These are phyloP conservation scores for Boechera retrofracta DNA, from an alignment of 345 rosid species.

Conservation along the genomic window DNA sequence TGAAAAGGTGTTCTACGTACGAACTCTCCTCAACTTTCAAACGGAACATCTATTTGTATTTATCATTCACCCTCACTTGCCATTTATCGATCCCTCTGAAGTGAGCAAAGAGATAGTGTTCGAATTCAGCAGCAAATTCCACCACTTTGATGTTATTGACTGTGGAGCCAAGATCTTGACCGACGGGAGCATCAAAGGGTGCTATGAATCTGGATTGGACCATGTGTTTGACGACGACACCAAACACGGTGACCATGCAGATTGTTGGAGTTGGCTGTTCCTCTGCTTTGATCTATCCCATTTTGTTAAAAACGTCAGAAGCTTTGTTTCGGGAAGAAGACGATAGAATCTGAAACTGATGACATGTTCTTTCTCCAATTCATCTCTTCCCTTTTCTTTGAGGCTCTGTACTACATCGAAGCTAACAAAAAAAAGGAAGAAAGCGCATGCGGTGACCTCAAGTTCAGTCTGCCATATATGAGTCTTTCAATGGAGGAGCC, in stretches of 20 bases:
- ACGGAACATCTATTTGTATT: slow-evolving; percentile 12
- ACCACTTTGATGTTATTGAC: neutral
- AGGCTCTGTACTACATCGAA: neutral
- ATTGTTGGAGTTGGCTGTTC: slow-evolving; percentile 25
- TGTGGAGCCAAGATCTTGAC: slow-evolving; percentile 21
- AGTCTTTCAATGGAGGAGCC: too few relatives aligned
- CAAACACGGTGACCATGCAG: neutral
- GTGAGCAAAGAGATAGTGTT: slow-evolving; percentile 12
- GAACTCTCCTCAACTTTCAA: neutral
- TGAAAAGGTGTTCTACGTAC: too few relatives aligned
- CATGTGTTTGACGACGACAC: neutral
- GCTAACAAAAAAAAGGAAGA: neutral
- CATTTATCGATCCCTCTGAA: neutral
- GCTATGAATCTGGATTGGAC: slow-evolving; percentile 9
- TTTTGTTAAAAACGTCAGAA: neutral
- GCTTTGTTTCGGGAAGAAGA: neutral
- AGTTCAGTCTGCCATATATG: too few relatives aligned
- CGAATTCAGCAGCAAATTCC: slow-evolving; percentile 6
- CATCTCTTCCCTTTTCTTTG: neutral
- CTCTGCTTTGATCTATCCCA: neutral
- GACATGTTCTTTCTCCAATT: neutral
- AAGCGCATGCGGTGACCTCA: too few relatives aligned
- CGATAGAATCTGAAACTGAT: neutral
- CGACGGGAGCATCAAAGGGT: neutral
- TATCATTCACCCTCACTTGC: neutral